These are phyloP conservation scores for Fusarium papillatum DNA, from an alignment of 2,329 filamentous ascomycete genomes.

Conservation along the genomic window DNA sequence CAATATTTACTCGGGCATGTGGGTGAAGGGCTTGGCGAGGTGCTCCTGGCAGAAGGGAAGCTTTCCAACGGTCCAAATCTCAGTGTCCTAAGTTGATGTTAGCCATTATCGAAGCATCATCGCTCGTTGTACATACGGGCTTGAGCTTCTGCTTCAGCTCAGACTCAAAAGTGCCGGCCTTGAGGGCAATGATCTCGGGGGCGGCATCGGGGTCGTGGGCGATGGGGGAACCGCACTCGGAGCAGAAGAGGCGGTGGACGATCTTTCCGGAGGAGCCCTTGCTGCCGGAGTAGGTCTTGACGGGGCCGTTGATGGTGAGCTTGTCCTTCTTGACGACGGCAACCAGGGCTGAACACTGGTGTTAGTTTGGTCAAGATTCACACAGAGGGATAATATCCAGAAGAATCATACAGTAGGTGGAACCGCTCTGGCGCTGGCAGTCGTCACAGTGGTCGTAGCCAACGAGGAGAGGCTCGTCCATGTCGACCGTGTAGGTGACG, in stretches of 20 bases:
- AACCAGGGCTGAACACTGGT: slow-evolving; percentile 67
- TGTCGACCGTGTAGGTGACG: slow-evolving; percentile 75
- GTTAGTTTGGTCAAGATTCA: slow-evolving; percentile 13
- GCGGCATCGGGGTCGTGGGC: slow-evolving; percentile 79
- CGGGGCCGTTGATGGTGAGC: slow-evolving; percentile 72
- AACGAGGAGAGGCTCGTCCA: slow-evolving; percentile 65
- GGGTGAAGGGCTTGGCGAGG: slow-evolving; percentile 71
- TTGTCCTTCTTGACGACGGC: slow-evolving; percentile 76
- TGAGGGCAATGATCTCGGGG: slow-evolving; percentile 78
- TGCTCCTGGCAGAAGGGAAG: slow-evolving; percentile 78
- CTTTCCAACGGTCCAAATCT: slow-evolving; percentile 79
- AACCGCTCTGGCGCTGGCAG: slow-evolving; percentile 78
- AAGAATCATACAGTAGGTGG: slow-evolving; percentile 72
- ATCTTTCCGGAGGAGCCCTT: slow-evolving; percentile 71
- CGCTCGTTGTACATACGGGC: slow-evolving; percentile 60
- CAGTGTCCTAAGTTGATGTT: slow-evolving; percentile 65
- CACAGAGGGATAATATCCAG: not conserved
- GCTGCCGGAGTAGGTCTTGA: slow-evolving; percentile 72
- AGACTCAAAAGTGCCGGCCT: slow-evolving; percentile 73
- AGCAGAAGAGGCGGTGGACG: slow-evolving; percentile 79
- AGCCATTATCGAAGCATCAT: slow-evolving; percentile 3
- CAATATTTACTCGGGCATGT: slow-evolving; percentile 70
- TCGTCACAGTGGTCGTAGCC: slow-evolving; percentile 82
- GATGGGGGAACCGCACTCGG: slow-evolving; percentile 77
- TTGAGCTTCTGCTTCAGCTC: slow-evolving; percentile 78